A percentile compares a stretch with the other conserved stretches of the same genome.
Evolutionary conservation across 73 alveolate genomes (phyloP).

Genomic region (Tetrahymena elliotti): DNA sequence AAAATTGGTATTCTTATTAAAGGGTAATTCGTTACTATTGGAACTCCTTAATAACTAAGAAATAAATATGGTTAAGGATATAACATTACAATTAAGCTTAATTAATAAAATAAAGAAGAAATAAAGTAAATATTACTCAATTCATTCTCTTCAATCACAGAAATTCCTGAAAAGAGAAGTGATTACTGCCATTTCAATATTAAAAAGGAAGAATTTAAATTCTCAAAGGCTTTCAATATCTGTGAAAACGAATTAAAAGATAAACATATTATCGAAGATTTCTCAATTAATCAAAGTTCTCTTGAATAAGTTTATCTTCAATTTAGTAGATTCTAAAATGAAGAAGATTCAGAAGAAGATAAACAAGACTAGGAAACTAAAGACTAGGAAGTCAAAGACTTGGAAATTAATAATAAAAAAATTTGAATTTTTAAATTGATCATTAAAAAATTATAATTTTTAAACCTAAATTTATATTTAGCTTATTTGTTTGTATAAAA

Average conservation of each 20-base stretch:
- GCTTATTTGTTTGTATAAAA: too few species aligned
- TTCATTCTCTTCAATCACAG: not conserved
- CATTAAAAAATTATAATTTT: too few species aligned
- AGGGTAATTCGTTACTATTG: slow-evolving; percentile 86
- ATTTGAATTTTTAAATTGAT: too few species aligned
- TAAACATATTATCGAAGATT: not conserved
- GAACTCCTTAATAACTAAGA: slow-evolving; percentile 81
- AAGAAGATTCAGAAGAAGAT: not conserved
- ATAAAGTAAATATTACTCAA: not conserved
- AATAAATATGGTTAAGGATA: slow-evolving; percentile 87
- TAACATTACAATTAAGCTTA: slow-evolving; percentile 67
- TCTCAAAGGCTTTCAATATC: not conserved
- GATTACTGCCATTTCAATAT: not conserved
- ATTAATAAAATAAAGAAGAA: not conserved
- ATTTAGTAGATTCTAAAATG: not conserved
- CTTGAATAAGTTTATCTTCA: not conserved
- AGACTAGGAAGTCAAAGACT: too few species aligned
- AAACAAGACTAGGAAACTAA: not conserved
- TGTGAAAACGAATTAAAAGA: not conserved
- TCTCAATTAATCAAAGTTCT: not conserved
- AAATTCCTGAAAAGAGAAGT: not conserved
- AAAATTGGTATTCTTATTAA: slow-evolving; percentile 91
- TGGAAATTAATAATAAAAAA: too few species aligned
- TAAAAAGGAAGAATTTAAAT: not conserved
- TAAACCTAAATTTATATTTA: too few species aligned